Evolutionary conservation across 2,329 filamentous ascomycete genomes (phyloP), one percentile per base, ranked within the genome.

Genomic region (Alternaria angustiovoidea): DNA sequence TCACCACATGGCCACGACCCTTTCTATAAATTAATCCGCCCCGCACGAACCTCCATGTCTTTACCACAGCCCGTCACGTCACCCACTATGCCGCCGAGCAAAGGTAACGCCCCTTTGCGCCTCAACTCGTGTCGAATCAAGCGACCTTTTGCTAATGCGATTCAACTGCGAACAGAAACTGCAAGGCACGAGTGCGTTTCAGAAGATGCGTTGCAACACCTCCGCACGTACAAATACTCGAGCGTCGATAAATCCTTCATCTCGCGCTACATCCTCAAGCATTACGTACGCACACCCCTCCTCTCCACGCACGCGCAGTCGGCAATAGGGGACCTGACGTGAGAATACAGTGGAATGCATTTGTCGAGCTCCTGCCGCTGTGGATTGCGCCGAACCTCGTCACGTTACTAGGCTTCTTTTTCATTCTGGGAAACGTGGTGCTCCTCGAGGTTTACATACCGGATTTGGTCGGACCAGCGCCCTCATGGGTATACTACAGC

Each of bases 321-420:
- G 42, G 42, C 52, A 43, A 44, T 41, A 41, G 16, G 6, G 7
- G 7, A 39, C 57, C 75, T 77, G 65, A 78, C 69, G 58, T 36
- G 47, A 70, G 7, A 20, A 74, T 79, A 98, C 80, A 98, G 94
- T 99, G 95, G 95, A 98, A 97, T 87, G 92, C 89, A 67, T 94
- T 94, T 71, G 95, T 98, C 71, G 89, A 97, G 77, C 81, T 97
- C 42, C 82, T 99, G 72, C 95, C 95, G 65, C 82, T 97, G 87
- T 99, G 94, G 94, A 87, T 99, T 55, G 95, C 95, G 28, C 95
- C 95, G 34, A 99, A 99, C 77, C 95, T 97, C 89, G 94, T 99
- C 61, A 99, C 95, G 67, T 85, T 99, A 24, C 81, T 98, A 48
- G 95, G 95, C 59, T 99, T 98, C 85, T 89, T 91, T 81, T 98